A percentile compares a stretch with the other conserved stretches of the same genome.
Conservation (phyloP, 106 monocot genomes). For the Apostasia shenzhenica region DNA sequence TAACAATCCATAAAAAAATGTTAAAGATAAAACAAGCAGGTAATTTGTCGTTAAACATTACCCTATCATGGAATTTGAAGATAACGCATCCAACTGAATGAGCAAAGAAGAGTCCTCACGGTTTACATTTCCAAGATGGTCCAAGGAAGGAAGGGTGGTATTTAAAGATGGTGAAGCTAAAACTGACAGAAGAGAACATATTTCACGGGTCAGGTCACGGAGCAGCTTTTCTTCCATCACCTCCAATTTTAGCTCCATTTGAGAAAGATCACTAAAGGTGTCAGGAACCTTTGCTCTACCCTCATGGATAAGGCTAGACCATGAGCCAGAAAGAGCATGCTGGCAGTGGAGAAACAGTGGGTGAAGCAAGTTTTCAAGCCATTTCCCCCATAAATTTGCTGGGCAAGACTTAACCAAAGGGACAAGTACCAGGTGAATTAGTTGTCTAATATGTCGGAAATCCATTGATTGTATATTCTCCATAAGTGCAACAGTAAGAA, state of each 20-base stretch:
- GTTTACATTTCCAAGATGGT: slow-evolving; percentile 61
- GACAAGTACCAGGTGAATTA: slow-evolving; percentile 69
- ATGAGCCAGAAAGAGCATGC: slow-evolving; percentile 77
- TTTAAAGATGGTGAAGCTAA: slow-evolving; percentile 64
- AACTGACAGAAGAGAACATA: slow-evolving; percentile 63
- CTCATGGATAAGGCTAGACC: slow-evolving; percentile 64
- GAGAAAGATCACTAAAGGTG: slow-evolving; percentile 63
- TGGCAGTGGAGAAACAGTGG: slow-evolving; percentile 86
- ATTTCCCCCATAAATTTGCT: slow-evolving; percentile 50
- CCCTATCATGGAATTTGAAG: slow-evolving; percentile 61
- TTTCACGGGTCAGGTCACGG: slow-evolving; percentile 81
- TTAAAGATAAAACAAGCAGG: neutral
- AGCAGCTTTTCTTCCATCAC: slow-evolving; percentile 97
- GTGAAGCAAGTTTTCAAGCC: slow-evolving; percentile 62
- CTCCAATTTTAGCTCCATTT: slow-evolving; percentile 78
- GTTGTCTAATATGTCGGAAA: slow-evolving; percentile 78
- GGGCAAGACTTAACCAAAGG: slow-evolving; percentile 81
- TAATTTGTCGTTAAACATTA: slow-evolving; percentile 17
- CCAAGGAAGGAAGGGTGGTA: slow-evolving; percentile 62
- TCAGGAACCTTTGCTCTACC: slow-evolving; percentile 90
- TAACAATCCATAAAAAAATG: neutral
- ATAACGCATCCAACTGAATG: slow-evolving; percentile 45
- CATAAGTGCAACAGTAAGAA: slow-evolving; percentile 56
- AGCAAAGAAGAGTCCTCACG: slow-evolving; percentile 39
- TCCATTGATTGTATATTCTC: slow-evolving; percentile 97